Percentiles rank a stretch among this genome's conserved stretches.
Evolutionary conservation across 768 basidiomycete genomes (phyloP).

Genomic region (Podaxis sp.): DNA sequence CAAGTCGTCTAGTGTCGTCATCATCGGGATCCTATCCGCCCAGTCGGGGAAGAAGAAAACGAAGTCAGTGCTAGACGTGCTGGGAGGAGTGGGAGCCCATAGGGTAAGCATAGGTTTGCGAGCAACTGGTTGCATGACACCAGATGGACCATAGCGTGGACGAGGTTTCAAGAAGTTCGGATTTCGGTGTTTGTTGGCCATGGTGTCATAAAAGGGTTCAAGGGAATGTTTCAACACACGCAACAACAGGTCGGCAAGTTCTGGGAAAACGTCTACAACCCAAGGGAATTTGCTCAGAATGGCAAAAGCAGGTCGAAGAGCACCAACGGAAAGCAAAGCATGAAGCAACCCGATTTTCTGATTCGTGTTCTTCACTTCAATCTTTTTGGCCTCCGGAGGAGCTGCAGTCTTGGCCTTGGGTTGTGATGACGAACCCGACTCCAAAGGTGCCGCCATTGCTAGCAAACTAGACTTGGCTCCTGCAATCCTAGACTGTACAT

Average conservation of each 20-base stretch:
- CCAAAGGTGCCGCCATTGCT: slow-evolving; percentile 83
- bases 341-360: slow-evolving; percentile 80
- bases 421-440: slow-evolving; percentile 45
- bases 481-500: slow-evolving; percentile 62
- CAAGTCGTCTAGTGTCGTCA: slow-evolving; percentile 65
- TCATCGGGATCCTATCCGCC: slow-evolving; percentile 68
- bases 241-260: slow-evolving; percentile 85
- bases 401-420: slow-evolving; percentile 39
- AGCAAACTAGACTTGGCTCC: slow-evolving; percentile 74
- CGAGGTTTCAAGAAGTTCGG: slow-evolving; percentile 64
- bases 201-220: slow-evolving; percentile 60
- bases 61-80: slow-evolving; percentile 72
- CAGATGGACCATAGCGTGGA: slow-evolving; percentile 60
- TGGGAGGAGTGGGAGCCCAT: slow-evolving; percentile 78
- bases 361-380: slow-evolving; percentile 50
- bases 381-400: slow-evolving; percentile 42
- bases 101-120: slow-evolving; percentile 72
- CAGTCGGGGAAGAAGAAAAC: slow-evolving; percentile 92
- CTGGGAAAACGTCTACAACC: slow-evolving; percentile 77
- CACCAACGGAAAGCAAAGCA: slow-evolving; percentile 86
- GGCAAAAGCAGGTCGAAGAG: slow-evolving; percentile 72
- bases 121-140: slow-evolving; percentile 48
- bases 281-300: slow-evolving; percentile 84
- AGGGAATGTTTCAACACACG: slow-evolving; percentile 73
- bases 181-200: slow-evolving; percentile 59